These are phyloP conservation scores for Chlamydomonas schloesseri DNA, from an alignment of 139 green algal genomes.

Conservation along the genomic window DNA sequence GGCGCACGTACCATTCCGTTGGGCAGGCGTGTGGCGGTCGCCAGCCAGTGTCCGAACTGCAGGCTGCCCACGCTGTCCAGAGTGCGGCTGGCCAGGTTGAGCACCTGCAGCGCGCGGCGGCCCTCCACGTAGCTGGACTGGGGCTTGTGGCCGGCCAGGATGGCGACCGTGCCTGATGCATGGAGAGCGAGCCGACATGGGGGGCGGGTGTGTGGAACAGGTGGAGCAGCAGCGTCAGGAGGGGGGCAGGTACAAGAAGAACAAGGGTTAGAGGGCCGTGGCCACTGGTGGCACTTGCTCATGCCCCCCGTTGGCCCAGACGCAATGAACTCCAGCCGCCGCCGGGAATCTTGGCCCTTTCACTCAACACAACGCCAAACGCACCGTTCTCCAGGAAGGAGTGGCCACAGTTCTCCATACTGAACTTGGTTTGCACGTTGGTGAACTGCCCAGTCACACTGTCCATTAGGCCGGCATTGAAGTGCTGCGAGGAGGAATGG, in stretches of 20 bases:
- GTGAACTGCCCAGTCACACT: not conserved
- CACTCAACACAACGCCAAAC: no score
- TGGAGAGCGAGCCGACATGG: not conserved
- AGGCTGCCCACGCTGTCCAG: not conserved
- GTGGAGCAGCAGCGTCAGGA: no score
- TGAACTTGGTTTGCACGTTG: slow-evolving; percentile 7
- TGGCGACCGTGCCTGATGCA: slow-evolving; percentile 7
- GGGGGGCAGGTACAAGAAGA: not conserved
- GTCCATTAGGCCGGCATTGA: no score
- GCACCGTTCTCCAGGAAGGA: slow-evolving; percentile 29
- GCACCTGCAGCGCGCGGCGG: slow-evolving; percentile 20
- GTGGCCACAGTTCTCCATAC: slow-evolving; percentile 43
- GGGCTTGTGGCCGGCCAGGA: slow-evolving; percentile 46
- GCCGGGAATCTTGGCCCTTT: no score
- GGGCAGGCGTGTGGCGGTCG: slow-evolving; percentile 31
- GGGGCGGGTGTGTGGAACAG: not conserved
- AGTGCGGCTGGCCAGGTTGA: not conserved
- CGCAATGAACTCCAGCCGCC: no score
- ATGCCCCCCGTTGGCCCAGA: not conserved
- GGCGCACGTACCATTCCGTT: not conserved
- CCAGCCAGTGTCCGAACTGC: slow-evolving; percentile 44
- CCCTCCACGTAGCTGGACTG: slow-evolving; percentile 30
- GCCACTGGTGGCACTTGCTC: not conserved
- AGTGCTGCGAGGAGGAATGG: no score
- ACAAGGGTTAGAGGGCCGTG: not conserved